phyloP scores from a whole-genome alignment of 2,329 filamentous ascomycete genomes.

The Trichoderma aggressivum region DNA sequence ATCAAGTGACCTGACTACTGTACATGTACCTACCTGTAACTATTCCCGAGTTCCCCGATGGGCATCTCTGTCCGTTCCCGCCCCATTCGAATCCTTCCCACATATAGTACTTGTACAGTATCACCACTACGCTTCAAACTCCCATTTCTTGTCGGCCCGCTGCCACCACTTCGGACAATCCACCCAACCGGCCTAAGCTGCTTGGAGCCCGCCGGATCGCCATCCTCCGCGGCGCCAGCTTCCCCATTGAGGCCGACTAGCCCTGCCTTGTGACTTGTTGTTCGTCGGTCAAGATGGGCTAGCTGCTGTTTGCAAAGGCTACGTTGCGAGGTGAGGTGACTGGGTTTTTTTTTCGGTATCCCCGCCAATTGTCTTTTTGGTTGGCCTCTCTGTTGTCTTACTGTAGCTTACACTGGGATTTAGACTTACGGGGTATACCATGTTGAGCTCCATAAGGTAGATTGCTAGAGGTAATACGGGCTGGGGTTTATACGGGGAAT shows the following conservation, averaged over 20 bases:
- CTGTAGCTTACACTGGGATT: neutral
- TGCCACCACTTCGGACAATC: constrained; percentile 3
- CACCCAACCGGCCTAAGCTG: neutral
- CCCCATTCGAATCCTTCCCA: neutral
- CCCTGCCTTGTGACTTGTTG: neutral
- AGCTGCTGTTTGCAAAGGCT: neutral
- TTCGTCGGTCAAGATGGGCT: neutral
- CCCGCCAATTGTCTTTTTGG: neutral
- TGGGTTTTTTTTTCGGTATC: constrained; percentile 10
- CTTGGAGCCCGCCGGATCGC: constrained; percentile 8
- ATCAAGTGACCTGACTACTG: neutral
- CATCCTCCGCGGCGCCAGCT: neutral
- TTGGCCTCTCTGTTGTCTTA: neutral
- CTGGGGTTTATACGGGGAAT: neutral
- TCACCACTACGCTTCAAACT: too few relatives aligned
- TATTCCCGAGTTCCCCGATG: neutral
- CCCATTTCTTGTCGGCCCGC: too few relatives aligned
- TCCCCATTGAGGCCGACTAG: neutral
- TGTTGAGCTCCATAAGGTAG: neutral
- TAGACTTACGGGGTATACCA: neutral
- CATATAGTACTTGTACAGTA: too few relatives aligned
- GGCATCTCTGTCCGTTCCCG: neutral
- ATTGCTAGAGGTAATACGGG: neutral
- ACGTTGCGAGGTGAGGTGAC: neutral
- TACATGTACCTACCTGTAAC: too few relatives aligned